Evolutionary conservation across 495 filamentous ascomycete genomes (phyloP).

Genomic region (Penicillium egyptiacum): DNA sequence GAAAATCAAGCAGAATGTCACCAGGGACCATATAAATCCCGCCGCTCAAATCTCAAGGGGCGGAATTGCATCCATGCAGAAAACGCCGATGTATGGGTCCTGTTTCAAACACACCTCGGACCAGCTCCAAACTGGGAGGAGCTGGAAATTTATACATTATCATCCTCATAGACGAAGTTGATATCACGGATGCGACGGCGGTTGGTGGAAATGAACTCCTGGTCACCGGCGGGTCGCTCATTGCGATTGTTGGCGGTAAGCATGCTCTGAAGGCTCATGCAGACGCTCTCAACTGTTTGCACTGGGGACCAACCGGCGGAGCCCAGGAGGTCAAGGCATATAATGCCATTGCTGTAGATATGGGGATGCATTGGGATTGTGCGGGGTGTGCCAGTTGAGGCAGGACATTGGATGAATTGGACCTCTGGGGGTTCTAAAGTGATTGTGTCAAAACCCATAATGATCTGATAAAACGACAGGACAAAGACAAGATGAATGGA

Average conservation of each 20-base stretch:
- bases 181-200: constrained; percentile 77
- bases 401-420: constrained; percentile 65
- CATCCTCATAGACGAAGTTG: constrained; percentile 84
- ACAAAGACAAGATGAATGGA: neutral
- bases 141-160: constrained; percentile 59
- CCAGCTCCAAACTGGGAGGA: neutral
- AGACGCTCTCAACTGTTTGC: constrained; percentile 94
- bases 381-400: constrained; percentile 48
- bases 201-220: constrained; percentile 79
- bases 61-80: neutral
- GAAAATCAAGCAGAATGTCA: neutral
- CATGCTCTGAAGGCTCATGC: constrained; percentile 99
- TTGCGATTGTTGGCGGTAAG: constrained; percentile 89
- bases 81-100: constrained; percentile 1
- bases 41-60: neutral
- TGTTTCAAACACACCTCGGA: neutral
- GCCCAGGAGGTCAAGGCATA: constrained; percentile 92
- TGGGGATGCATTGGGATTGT: constrained; percentile 95
- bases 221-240: constrained; percentile 81
- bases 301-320: constrained; percentile 90
- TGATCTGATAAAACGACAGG: neutral
- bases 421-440: constrained; percentile 85
- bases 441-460: neutral
- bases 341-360: constrained; percentile 97
- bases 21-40: neutral